A percentile compares a stretch with the other conserved stretches of the same genome.
phyloP scores from a whole-genome alignment of 345 rosid species.

The Linum usitatissimum region DNA sequence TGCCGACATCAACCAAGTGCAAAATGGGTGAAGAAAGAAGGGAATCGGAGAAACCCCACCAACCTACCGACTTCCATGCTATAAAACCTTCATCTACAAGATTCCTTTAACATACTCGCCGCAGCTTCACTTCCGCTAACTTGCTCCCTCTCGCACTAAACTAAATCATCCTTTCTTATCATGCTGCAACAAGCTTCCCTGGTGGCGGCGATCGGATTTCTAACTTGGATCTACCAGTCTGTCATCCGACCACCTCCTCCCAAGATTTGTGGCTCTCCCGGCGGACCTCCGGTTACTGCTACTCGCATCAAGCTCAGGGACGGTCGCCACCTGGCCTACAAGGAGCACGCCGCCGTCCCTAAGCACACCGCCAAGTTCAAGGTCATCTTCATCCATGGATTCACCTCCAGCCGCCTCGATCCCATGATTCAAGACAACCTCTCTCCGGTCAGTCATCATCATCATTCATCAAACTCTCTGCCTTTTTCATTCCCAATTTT shows the following conservation, averaged over 20 bases:
- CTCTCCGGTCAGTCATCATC: not conserved
- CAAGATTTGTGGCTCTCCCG: slow-evolving; percentile 2
- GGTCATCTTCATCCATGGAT: slow-evolving; percentile 1
- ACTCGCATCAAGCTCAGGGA: not conserved
- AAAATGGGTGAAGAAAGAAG: too few species aligned
- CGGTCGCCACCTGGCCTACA: slow-evolving; percentile 2
- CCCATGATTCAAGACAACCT: not conserved
- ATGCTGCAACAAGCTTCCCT: not conserved
- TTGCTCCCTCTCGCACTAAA: too few species aligned
- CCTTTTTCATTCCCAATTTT: not conserved
- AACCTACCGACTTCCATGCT: too few species aligned
- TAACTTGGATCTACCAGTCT: slow-evolving; percentile 1
- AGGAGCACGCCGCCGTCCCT: slow-evolving; percentile 3
- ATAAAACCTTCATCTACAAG: too few species aligned
- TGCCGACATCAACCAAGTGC: too few species aligned
- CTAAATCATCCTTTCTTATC: too few species aligned
- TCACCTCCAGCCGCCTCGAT: slow-evolving; percentile 1
- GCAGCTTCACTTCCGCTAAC: too few species aligned
- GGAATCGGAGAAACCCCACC: too few species aligned
- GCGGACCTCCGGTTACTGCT: not conserved
- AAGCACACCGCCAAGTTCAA: slow-evolving; percentile 1
- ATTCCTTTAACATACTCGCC: too few species aligned
- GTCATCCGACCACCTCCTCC: not conserved
- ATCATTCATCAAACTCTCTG: not conserved
- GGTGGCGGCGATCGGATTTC: not conserved